Evolutionary conservation across 352 stramenopile species (phyloP).

Genomic region (Globisporangium spinosum): DNA sequence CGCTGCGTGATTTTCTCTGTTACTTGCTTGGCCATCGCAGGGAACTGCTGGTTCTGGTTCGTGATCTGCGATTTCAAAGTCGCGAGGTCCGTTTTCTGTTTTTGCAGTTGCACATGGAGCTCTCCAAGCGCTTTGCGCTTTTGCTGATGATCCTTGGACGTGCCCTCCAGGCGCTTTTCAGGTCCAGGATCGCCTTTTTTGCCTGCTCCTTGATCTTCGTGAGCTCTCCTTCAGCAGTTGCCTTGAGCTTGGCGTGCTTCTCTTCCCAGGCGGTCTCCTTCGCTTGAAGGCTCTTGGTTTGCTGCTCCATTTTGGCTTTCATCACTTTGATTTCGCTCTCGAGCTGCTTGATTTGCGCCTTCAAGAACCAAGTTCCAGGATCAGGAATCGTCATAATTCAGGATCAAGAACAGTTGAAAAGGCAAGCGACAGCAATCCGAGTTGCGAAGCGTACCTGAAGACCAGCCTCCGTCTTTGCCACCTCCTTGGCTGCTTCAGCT

Average conservation of each 20-base stretch:
- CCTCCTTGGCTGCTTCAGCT: constrained; percentile 17
- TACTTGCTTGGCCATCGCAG: constrained; percentile 59
- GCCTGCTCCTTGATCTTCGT: constrained; percentile 86
- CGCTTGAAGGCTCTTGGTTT: constrained; percentile 34
- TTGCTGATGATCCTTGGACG: constrained; percentile 52
- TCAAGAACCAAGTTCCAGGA: background rate
- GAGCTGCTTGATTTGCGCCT: constrained; percentile 42
- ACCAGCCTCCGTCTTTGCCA: constrained; percentile 32
- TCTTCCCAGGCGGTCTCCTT: constrained; percentile 59
- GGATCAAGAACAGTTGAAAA: background rate
- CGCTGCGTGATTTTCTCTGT: constrained; percentile 69
- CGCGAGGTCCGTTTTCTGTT: constrained; percentile 50
- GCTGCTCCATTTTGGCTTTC: constrained; percentile 48
- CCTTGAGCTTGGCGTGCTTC: constrained; percentile 75
- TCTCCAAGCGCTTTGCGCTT: constrained; percentile 42
- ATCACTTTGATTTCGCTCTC: constrained; percentile 32
- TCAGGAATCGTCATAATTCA: background rate
- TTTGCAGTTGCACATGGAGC: constrained; percentile 42
- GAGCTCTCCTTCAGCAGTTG: constrained; percentile 66
- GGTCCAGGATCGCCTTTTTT: constrained; percentile 83
- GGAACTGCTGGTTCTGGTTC: constrained; percentile 52
- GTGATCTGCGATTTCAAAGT: constrained; percentile 53
- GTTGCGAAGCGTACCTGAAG: constrained; percentile 25
- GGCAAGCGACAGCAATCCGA: background rate
- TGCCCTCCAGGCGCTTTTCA: constrained; percentile 75